A percentile compares a stretch with the other conserved stretches of the same genome.
Conservation (phyloP, 768 basidiomycete genomes). For the Harrya chromipes region DNA sequence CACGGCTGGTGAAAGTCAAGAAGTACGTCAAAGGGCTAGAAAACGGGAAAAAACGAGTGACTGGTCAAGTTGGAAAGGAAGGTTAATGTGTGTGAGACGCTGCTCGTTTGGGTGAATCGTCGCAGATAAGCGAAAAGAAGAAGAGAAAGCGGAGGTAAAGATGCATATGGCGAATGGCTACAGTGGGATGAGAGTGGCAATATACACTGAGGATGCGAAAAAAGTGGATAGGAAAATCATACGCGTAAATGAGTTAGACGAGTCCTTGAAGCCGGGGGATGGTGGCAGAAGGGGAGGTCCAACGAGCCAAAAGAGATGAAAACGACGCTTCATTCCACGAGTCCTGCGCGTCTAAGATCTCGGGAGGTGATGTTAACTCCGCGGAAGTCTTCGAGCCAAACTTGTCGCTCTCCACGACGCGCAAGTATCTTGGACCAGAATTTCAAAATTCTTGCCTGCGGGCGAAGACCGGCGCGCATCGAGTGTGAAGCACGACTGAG, state of each 20-base stretch:
- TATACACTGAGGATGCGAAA: constrained; percentile 28
- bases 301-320: not conserved
- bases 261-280: constrained; percentile 4
- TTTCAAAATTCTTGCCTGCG: constrained; percentile 35
- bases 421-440: constrained; percentile 52
- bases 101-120: not conserved
- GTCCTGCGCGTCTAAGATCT: constrained; percentile 37
- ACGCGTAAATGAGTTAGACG: constrained; percentile 18
- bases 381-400: constrained; percentile 63
- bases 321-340: constrained; percentile 11
- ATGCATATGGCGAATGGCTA: constrained; percentile 31
- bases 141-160: constrained; percentile 3
- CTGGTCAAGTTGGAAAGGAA: no score
- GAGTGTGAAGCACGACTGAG: constrained; percentile 56
- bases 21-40: no score
- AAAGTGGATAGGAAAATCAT: constrained; percentile 8
- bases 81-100: not conserved
- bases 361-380: constrained; percentile 56
- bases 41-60: no score
- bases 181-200: constrained; percentile 28
- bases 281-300: not conserved
- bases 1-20: no score
- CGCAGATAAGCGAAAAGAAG: not conserved
- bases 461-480: constrained; percentile 41
- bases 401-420: constrained; percentile 49